These are phyloP conservation scores for Oryza glumipatula DNA, from an alignment of 176 grass and related monocot species.

Conservation along the genomic window DNA sequence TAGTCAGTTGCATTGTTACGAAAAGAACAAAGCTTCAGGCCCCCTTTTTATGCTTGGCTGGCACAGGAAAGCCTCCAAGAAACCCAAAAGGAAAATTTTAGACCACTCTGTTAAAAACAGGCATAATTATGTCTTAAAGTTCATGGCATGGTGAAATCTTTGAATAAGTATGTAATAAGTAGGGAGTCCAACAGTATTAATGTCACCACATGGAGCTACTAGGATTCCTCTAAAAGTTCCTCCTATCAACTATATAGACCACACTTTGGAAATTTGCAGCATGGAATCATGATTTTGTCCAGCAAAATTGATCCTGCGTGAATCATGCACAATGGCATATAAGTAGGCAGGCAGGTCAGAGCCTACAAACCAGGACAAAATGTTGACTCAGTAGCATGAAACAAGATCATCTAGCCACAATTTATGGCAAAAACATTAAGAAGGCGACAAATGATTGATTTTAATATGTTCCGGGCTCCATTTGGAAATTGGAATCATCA, in stretches of 20 bases:
- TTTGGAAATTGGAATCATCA: slow-evolving; percentile 19
- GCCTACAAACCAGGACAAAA: neutral
- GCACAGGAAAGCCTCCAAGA: no score
- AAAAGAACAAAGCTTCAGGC: neutral
- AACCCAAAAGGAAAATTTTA: no score
- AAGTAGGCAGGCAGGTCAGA: slow-evolving; percentile 2
- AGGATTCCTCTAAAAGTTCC: neutral
- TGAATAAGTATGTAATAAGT: neutral
- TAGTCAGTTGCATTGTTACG: neutral
- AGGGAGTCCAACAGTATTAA: neutral
- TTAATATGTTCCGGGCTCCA: slow-evolving; percentile 11
- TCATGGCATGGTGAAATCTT: no score
- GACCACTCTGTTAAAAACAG: no score
- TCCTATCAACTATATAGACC: neutral
- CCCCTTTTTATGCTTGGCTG: no score
- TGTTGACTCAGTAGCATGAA: neutral
- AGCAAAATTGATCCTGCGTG: neutral
- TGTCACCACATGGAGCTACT: slow-evolving; percentile 20
- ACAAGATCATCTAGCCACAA: slow-evolving; percentile 17
- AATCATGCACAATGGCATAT: slow-evolving; percentile 10
- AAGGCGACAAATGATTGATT: neutral
- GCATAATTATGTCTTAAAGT: no score
- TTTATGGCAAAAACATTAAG: neutral
- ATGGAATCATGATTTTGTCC: slow-evolving; percentile 12
- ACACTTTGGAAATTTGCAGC: neutral